These are phyloP conservation scores for Paecilomyces sp. DNA, from an alignment of 2,329 filamentous ascomycete species.

Conservation along the genomic window DNA sequence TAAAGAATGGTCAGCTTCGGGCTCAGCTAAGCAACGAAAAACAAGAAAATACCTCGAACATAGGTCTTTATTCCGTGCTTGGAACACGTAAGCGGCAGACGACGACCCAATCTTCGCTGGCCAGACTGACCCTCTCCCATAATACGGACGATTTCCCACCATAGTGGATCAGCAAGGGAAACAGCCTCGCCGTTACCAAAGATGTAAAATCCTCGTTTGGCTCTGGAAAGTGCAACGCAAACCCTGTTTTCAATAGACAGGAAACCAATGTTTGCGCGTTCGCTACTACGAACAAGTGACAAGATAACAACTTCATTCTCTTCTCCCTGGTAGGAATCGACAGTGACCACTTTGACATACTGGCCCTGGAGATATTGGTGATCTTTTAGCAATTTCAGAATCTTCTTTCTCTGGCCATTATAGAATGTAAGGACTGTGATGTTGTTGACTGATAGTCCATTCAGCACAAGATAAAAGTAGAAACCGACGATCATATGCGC, in stretches of 20 bases:
- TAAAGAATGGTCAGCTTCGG: background rate
- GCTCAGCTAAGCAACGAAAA: conserved; percentile 7
- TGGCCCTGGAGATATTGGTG: conserved; percentile 38
- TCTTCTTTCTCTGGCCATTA: conserved; percentile 66
- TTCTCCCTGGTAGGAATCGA: conserved; percentile 87
- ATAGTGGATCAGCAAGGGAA: conserved; percentile 41
- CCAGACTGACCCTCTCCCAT: conserved; percentile 21
- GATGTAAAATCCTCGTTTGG: conserved; percentile 71
- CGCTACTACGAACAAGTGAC: conserved; percentile 69
- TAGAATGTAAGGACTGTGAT: conserved; percentile 87
- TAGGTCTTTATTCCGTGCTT: conserved; percentile 49
- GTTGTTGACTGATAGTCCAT: conserved; percentile 51
- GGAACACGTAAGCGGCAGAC: conserved; percentile 57
- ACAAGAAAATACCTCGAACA: conserved; percentile 37
- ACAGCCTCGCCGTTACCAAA: conserved; percentile 66
- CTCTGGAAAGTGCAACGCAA: conserved; percentile 61
- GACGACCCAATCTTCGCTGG: conserved; percentile 37
- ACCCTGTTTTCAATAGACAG: conserved; percentile 58
- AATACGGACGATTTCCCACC: conserved; percentile 43
- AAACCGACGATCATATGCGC: conserved; percentile 70
- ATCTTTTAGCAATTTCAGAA: conserved; percentile 44
- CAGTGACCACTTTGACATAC: conserved; percentile 61
- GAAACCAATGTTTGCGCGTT: conserved; percentile 59
- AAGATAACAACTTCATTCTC: conserved; percentile 79
- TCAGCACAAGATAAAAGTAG: conserved; percentile 63